These are phyloP conservation scores for Exophiala aquamarina DNA, from an alignment of 2,329 filamentous ascomycete genomes.

Conservation along the genomic window DNA sequence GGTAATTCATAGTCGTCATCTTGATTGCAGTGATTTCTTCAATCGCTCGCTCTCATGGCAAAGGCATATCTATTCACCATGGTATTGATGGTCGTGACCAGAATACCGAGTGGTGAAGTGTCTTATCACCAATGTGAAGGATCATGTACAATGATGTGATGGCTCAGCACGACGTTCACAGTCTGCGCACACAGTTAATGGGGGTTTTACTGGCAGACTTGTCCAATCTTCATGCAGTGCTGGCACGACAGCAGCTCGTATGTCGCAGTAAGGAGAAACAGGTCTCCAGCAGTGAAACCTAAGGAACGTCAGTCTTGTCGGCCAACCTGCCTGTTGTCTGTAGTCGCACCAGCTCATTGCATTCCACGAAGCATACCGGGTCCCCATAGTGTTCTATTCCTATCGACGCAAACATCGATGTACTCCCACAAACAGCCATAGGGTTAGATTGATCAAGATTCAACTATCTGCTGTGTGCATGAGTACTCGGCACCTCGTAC, in stretches of 20 bases:
- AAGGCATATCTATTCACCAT: too few relatives aligned
- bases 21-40: background rate
- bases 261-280: background rate
- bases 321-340: too few relatives aligned
- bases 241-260: background rate
- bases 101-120: too few relatives aligned
- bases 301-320: background rate
- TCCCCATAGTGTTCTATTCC: too few relatives aligned
- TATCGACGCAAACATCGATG: too few relatives aligned
- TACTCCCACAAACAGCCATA: background rate
- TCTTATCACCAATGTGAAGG: background rate
- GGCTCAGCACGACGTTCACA: background rate
- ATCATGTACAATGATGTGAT: background rate
- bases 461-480: background rate
- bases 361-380: too few relatives aligned
- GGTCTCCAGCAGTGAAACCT: background rate
- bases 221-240: background rate
- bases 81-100: too few relatives aligned
- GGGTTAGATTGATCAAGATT: background rate
- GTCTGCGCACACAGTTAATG: background rate
- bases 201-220: background rate
- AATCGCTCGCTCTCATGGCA: too few relatives aligned
- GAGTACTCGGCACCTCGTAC: background rate
- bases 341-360: background rate
- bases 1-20: background rate